Evolutionary conservation across 2,329 filamentous ascomycete genomes (phyloP).

Genomic region (Epichloe coenophiala): DNA sequence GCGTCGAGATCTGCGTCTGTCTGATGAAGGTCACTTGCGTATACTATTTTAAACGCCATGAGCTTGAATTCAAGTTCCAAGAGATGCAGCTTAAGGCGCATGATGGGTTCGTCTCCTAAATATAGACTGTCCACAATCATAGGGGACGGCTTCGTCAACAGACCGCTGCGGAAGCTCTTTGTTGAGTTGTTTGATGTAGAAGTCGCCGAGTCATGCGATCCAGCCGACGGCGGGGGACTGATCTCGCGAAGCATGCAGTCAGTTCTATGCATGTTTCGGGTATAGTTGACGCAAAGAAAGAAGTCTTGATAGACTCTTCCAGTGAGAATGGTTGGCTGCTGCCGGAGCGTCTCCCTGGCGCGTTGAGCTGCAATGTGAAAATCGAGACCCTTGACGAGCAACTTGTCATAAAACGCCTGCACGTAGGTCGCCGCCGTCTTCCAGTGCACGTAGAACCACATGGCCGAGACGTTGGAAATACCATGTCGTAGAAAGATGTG

Average conservation of each 20-base stretch:
- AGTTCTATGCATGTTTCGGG: conserved; percentile 8
- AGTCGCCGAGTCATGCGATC: conserved; percentile 11
- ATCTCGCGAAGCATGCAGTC: conserved; percentile 8
- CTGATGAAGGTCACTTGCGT: conserved; percentile 15
- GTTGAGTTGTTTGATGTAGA: conserved; percentile 11
- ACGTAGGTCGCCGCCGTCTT: conserved; percentile 16
- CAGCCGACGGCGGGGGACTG: conserved; percentile 11
- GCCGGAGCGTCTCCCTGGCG: conserved; percentile 14
- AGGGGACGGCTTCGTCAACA: conserved; percentile 10
- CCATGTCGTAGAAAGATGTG: conserved; percentile 16
- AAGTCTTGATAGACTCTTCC: conserved; percentile 13
- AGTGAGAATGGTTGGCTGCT: conserved; percentile 10
- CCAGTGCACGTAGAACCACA: conserved; percentile 19
- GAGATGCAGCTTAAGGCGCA: conserved; percentile 15
- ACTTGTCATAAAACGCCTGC: conserved; percentile 13
- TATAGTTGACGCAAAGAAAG: conserved; percentile 19
- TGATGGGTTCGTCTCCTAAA: conserved; percentile 12
- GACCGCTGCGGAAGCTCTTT: conserved; percentile 9
- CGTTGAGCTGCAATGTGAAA: conserved; percentile 17
- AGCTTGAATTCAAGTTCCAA: conserved; percentile 18
- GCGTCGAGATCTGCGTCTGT: conserved; percentile 8
- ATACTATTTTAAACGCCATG: conserved; percentile 14
- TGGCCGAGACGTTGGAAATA: conserved; percentile 15
- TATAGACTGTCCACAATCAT: conserved; percentile 11
- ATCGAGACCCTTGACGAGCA: conserved; percentile 13